These are phyloP conservation scores for Sugiyamaella japonica DNA, from an alignment of 1,139 yeast species.

Conservation along the genomic window DNA sequence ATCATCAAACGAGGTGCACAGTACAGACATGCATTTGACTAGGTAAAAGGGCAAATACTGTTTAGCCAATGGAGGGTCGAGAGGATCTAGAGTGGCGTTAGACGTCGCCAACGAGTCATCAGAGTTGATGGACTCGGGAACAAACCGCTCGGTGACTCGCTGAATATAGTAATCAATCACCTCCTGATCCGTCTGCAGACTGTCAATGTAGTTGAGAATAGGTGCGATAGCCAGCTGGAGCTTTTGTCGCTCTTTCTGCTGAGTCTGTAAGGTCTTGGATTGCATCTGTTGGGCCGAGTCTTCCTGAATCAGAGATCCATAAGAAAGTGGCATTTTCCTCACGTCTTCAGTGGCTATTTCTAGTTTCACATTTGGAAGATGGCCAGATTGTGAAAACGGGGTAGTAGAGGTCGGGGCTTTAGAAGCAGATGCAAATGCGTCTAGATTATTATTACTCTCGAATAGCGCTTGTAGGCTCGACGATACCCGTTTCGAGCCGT, in stretches of 20 bases:
- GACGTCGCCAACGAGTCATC: slow-evolving; percentile 10
- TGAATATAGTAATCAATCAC: slow-evolving; percentile 32
- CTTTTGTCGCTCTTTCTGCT: slow-evolving; percentile 17
- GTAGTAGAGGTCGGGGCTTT: not conserved
- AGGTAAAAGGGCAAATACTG: slow-evolving; percentile 26
- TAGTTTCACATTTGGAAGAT: slow-evolving; percentile 23
- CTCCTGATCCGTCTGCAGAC: slow-evolving; percentile 33
- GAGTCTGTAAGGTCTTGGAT: slow-evolving; percentile 13
- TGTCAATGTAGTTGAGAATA: slow-evolving; percentile 32
- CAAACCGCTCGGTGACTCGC: slow-evolving; percentile 26
- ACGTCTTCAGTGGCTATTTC: slow-evolving; percentile 29
- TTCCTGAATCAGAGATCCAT: slow-evolving; percentile 24
- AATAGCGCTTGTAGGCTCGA: slow-evolving; percentile 32
- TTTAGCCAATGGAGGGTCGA: slow-evolving; percentile 24
- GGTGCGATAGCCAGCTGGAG: slow-evolving; percentile 21
- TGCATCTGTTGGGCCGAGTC: slow-evolving; percentile 3
- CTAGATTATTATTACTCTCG: slow-evolving; percentile 20
- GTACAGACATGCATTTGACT: slow-evolving; percentile 32
- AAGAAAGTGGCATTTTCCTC: slow-evolving; percentile 28
- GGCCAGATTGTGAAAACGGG: slow-evolving; percentile 1
- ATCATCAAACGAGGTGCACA: slow-evolving; percentile 38
- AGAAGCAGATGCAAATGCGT: slow-evolving; percentile 1
- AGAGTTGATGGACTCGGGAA: not conserved
- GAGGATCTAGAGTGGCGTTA: slow-evolving; percentile 12
- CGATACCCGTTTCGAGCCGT: not conserved